Conservation (phyloP, 2,329 filamentous ascomycete genomes). For the Cytospora paraplurivora region DNA sequence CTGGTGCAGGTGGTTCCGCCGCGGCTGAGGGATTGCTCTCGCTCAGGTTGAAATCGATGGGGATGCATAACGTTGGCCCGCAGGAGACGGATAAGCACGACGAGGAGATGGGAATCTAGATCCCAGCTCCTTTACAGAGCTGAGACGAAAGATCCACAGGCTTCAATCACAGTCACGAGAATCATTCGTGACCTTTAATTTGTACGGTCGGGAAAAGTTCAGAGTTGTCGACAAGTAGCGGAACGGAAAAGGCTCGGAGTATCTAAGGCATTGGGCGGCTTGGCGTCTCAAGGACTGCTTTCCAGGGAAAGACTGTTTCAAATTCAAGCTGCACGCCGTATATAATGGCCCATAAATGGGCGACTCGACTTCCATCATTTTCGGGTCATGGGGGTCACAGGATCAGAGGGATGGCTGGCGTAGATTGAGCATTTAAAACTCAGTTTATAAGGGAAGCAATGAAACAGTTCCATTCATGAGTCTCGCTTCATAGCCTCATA, state of each 20-base stretch:
- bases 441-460: neutral
- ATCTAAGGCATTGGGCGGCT: neutral
- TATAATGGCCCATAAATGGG: neutral
- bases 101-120: neutral
- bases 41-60: conserved; percentile 65
- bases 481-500: too few relatives aligned
- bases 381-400: too few relatives aligned
- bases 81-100: neutral
- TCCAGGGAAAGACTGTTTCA: neutral
- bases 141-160: neutral
- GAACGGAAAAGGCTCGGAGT: neutral
- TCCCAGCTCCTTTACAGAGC: too few relatives aligned
- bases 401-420: too few relatives aligned
- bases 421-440: too few relatives aligned
- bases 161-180: neutral
- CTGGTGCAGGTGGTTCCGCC: conserved; percentile 43
- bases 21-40: conserved; percentile 69
- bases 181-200: neutral
- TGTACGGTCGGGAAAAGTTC: neutral
- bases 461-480: neutral
- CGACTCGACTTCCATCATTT: too few relatives aligned
- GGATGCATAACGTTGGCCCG: conserved; percentile 41
- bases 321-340: neutral
- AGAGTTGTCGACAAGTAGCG: neutral
- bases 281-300: neutral